Percentiles rank a stretch among this genome's conserved stretches.
phyloP scores from a whole-genome alignment of 108 stramenopile genomes.

The Cylindrotheca closterium region DNA sequence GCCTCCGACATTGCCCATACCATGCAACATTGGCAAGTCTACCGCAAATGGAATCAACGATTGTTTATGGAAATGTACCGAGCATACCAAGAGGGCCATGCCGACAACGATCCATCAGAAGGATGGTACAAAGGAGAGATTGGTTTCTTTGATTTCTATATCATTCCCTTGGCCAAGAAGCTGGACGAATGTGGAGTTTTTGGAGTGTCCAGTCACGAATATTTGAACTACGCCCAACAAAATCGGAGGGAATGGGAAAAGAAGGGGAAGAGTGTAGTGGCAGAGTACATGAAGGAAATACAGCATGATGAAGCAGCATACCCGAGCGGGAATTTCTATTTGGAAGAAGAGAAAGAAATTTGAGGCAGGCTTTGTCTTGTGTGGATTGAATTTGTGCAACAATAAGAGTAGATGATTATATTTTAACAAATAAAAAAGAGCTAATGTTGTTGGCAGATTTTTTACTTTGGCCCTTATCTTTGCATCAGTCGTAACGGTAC shows the following conservation, averaged over 20 bases:
- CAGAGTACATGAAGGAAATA: background rate
- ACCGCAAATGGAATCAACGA: conserved; percentile 35
- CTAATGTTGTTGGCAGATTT: too few relatives aligned
- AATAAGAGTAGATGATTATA: too few relatives aligned
- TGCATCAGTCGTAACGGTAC: too few relatives aligned
- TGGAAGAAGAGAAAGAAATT: too few relatives aligned
- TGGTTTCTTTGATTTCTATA: conserved; percentile 37
- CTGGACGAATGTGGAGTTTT: conserved; percentile 4
- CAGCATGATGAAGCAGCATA: background rate
- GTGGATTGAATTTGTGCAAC: background rate
- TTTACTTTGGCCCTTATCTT: too few relatives aligned
- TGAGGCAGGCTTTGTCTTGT: too few relatives aligned
- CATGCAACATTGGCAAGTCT: conserved; percentile 40
- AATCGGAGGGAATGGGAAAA: conserved; percentile 24
- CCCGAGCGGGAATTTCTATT: background rate
- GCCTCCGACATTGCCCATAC: conserved; percentile 37
- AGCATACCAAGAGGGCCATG: conserved; percentile 32
- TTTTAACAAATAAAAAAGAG: too few relatives aligned
- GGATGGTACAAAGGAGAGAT: conserved; percentile 43
- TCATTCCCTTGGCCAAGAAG: conserved; percentile 30
- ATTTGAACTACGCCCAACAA: conserved; percentile 22
- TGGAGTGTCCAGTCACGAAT: conserved; percentile 8
- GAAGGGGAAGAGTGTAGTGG: conserved; percentile 16
- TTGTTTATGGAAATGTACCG: conserved; percentile 15
- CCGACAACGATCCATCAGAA: conserved; percentile 18